Percentiles rank a stretch among this genome's conserved stretches.
phyloP scores from a whole-genome alignment of 805 yeast genomes.

The Candida insectalens region DNA sequence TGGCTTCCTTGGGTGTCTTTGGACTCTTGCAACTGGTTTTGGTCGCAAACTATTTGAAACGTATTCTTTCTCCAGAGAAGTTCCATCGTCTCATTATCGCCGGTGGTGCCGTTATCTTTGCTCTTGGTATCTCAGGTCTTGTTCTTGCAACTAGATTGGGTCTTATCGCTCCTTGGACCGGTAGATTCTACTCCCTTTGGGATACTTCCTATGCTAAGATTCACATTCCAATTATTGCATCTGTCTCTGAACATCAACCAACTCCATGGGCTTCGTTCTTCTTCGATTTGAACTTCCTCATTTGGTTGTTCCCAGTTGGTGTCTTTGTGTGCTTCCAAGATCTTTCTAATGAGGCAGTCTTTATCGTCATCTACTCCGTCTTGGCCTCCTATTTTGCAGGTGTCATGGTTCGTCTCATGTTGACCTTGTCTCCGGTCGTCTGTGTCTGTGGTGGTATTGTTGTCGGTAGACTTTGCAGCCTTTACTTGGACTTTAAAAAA shows the following conservation, averaged over 20 bases:
- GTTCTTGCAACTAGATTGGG: slow-evolving; percentile 81
- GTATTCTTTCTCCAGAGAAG: slow-evolving; percentile 60
- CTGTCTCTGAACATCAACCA: slow-evolving; percentile 99
- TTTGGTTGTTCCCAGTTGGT: slow-evolving; percentile 99
- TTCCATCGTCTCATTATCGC: slow-evolving; percentile 62
- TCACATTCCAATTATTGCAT: slow-evolving; percentile 97
- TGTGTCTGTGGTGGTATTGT: slow-evolving; percentile 93
- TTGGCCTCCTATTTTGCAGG: slow-evolving; percentile 96
- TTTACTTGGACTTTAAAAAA: slow-evolving; percentile 55
- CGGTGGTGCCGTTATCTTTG: slow-evolving; percentile 44
- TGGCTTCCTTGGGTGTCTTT: slow-evolving; percentile 96
- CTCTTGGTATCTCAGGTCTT: slow-evolving; percentile 61
- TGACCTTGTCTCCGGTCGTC: slow-evolving; percentile 91
- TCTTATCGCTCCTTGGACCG: slow-evolving; percentile 98
- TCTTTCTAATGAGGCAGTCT: slow-evolving; percentile 83
- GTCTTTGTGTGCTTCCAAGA: slow-evolving; percentile 86
- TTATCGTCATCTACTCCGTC: slow-evolving; percentile 86
- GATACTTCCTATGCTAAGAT: slow-evolving; percentile 96
- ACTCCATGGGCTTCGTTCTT: slow-evolving; percentile 99
- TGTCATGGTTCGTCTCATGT: slow-evolving; percentile 96
- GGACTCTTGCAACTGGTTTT: slow-evolving; percentile 90
- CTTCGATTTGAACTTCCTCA: slow-evolving; percentile 84
- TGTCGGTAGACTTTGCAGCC: slow-evolving; percentile 71
- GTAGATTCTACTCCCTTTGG: slow-evolving; percentile 97
- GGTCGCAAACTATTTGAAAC: slow-evolving; percentile 70